A percentile compares a stretch with the other conserved stretches of the same genome.
Evolutionary conservation across 768 basidiomycete genomes (phyloP).

Genomic region (Boletellus ananiceps): DNA sequence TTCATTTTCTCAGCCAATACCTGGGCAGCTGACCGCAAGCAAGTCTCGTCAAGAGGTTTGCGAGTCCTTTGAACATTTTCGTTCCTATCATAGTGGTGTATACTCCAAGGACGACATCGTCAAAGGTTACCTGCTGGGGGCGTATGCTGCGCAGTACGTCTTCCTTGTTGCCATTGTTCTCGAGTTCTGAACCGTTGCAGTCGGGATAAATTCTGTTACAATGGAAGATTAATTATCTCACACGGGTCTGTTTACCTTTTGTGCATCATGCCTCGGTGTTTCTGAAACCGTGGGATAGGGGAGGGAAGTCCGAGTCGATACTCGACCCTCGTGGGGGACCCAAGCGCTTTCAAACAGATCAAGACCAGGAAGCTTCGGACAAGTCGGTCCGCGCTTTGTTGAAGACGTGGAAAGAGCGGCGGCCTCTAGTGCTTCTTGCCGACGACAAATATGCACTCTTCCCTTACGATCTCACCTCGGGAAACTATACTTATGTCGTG

Average conservation of each 20-base stretch:
- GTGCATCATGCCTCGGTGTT: not conserved
- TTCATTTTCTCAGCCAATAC: not conserved
- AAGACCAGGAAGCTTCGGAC: conserved; percentile 65
- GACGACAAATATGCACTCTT: conserved; percentile 73
- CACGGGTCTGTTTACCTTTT: conserved; percentile 57
- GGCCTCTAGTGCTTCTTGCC: conserved; percentile 65
- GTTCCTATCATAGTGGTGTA: conserved; percentile 76
- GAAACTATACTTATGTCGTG: conserved; percentile 48
- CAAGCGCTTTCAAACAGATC: conserved; percentile 39
- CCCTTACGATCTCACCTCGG: conserved; percentile 58
- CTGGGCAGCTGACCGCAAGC: not conserved
- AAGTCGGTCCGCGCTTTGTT: conserved; percentile 68
- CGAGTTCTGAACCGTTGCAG: conserved; percentile 34
- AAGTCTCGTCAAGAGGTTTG: conserved; percentile 84
- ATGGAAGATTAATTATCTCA: conserved; percentile 71
- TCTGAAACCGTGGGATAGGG: conserved; percentile 36
- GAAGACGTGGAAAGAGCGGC: conserved; percentile 46
- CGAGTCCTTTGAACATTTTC: conserved; percentile 65
- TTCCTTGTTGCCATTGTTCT: not conserved
- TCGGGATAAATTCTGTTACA: conserved; percentile 62
- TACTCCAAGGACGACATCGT: conserved; percentile 57
- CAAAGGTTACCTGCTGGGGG: conserved; percentile 75
- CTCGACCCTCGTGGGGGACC: conserved; percentile 40
- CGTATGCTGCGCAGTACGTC: conserved; percentile 58
- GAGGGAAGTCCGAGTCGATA: conserved; percentile 63